Percentiles rank a stretch among this genome's conserved stretches.
phyloP scores from a whole-genome alignment of 805 yeast species.

The Pichia phayaonensis region DNA sequence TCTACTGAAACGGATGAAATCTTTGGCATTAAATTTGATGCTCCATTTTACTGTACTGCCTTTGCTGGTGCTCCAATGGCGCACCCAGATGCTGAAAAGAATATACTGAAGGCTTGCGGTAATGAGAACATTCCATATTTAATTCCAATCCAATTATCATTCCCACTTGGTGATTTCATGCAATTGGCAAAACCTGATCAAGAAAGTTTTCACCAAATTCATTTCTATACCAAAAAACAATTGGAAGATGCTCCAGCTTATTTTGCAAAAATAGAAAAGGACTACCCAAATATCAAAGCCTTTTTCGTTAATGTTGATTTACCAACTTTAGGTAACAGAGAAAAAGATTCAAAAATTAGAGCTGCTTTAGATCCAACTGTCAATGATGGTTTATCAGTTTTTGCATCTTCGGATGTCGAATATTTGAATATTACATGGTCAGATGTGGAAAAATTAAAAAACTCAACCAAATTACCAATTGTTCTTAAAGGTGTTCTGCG shows the following conservation, averaged over 20 bases:
- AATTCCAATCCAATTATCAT: conserved; percentile 83
- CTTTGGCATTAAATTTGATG: conserved; percentile 55
- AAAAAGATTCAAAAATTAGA: conserved; percentile 72
- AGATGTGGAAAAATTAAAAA: conserved; percentile 46
- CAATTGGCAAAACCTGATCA: conserved; percentile 56
- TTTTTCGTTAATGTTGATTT: conserved; percentile 83
- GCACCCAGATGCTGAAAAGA: conserved; percentile 81
- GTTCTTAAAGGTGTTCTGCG: conserved; percentile 56
- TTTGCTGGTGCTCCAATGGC: conserved; percentile 86
- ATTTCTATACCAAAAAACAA: conserved; percentile 59
- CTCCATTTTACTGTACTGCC: conserved; percentile 84
- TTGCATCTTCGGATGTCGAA: conserved; percentile 8
- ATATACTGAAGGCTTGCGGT: conserved; percentile 65
- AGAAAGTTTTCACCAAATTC: conserved; percentile 76
- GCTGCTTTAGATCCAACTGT: conserved; percentile 39
- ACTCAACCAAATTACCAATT: conserved; percentile 43
- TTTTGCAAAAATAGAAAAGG: conserved; percentile 16
- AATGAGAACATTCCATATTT: conserved; percentile 65
- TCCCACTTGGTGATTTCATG: conserved; percentile 71
- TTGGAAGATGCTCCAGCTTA: conserved; percentile 39
- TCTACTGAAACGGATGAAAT: conserved; percentile 53
- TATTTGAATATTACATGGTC: conserved; percentile 41
- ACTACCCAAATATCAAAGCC: conserved; percentile 50
- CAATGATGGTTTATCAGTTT: conserved; percentile 9
- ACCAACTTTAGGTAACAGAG: conserved; percentile 79